Evolutionary conservation across 345 rosid genomes (phyloP), one percentile per base, ranked within the genome.

Genomic region (Pelargonium nanum): DNA sequence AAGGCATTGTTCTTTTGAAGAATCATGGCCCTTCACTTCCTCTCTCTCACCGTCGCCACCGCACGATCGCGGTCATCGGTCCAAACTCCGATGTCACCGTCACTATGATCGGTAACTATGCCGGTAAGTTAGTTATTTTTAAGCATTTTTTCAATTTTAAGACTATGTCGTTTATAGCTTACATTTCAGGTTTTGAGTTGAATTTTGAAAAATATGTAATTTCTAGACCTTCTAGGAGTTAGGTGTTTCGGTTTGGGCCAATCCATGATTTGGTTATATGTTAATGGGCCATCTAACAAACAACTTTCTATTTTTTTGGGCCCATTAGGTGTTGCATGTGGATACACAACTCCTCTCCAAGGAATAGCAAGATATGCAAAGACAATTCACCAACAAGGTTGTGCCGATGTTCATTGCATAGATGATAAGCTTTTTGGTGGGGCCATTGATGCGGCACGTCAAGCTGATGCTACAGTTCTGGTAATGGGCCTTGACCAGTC

Each of bases 101-200:
- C 45, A 84, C 99, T n/a, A 93, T 93, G 99, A 89, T 93, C 0
- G 99, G 99, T 28, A 93, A 93, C 62, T 92, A 92, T 66, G 98
- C 96, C 53, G 97, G 97, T 85, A 74, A 2, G 30, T 19, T n/a
- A n/a, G n/a, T n/a, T n/a, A n/a, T n/a, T n/a, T n/a, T n/a, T n/a
- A n/a, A n/a, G n/a, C n/a, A n/a, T n/a, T n/a, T n/a, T n/a, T n/a
- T n/a, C n/a, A n/a, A n/a, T n/a, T n/a, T n/a, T n/a, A n/a, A n/a
- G n/a, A n/a, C n/a, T n/a, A n/a, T n/a, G n/a, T n/a, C n/a, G n/a
- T n/a, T n/a, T n/a, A n/a, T n/a, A n/a, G n/a, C n/a, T n/a, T n/a
- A n/a, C n/a, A n/a, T n/a, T n/a, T n/a, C n/a, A n/a, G n/a, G n/a
- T n/a, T n/a, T n/a, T n/a, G n/a, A 12, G 0, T 64, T 25, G 5